phyloP scores from a whole-genome alignment of 345 rosid genomes.

The Theobroma cacao region DNA sequence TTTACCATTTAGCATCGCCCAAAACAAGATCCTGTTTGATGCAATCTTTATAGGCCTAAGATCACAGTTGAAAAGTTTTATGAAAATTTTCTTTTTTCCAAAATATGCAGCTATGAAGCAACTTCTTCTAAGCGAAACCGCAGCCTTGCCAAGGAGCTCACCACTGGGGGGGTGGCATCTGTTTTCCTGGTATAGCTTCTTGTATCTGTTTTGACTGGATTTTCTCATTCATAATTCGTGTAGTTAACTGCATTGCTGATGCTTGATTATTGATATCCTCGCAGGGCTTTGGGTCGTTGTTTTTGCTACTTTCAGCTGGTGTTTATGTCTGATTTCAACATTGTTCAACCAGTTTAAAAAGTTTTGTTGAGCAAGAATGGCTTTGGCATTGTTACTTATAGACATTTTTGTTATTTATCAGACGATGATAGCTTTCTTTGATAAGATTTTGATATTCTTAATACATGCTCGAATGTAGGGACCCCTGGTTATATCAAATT shows the following conservation, averaged over 20 bases:
- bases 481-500: neutral
- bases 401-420: slow-evolving; percentile 7
- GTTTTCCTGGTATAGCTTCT: slow-evolving; percentile 12
- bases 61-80: neutral
- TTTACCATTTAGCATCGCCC: neutral
- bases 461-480: neutral
- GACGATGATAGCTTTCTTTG: neutral
- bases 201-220: neutral
- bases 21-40: neutral
- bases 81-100: neutral
- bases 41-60: neutral
- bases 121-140: slow-evolving; percentile 49
- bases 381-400: slow-evolving; percentile 10
- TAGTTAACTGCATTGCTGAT: slow-evolving; percentile 9
- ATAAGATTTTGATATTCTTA: neutral
- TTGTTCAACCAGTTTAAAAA: neutral
- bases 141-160: slow-evolving; percentile 13
- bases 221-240: neutral
- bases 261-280: slow-evolving; percentile 8
- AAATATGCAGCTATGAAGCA: slow-evolving; percentile 71
- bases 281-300: slow-evolving; percentile 97
- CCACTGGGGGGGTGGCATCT: slow-evolving; percentile 22
- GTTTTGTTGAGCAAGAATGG: slow-evolving; percentile 17
- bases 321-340: slow-evolving; percentile 60
- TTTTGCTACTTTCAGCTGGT: slow-evolving; percentile 83